Evolutionary conservation across 257 asterid species (phyloP).

Genomic region (Osmanthus fragrans): DNA sequence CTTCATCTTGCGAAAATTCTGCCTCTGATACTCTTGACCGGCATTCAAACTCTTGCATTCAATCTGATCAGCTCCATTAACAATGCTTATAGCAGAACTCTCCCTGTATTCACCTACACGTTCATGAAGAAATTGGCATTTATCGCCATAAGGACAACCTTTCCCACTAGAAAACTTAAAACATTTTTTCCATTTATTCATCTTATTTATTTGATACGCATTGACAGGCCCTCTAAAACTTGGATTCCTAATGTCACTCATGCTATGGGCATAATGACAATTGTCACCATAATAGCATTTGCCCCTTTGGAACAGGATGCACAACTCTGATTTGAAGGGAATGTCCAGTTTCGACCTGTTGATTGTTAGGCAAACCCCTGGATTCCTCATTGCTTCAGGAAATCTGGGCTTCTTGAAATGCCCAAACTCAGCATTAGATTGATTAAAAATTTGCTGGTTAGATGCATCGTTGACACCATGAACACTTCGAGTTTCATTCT

Average conservation of each 20-base stretch:
- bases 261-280: slow-evolving; percentile 41
- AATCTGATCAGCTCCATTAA: slow-evolving; percentile 12
- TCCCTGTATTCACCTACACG: slow-evolving; percentile 8
- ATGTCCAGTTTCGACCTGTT: slow-evolving; percentile 19
- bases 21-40: slow-evolving; percentile 3
- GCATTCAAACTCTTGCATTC: slow-evolving; percentile 10
- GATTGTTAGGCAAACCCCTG: slow-evolving; percentile 23
- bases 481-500: slow-evolving; percentile 7
- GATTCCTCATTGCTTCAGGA: slow-evolving; percentile 14
- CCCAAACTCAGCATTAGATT: not conserved
- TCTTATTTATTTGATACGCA: slow-evolving; percentile 18
- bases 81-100: slow-evolving; percentile 21
- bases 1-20: slow-evolving; percentile 31
- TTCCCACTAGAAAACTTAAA: slow-evolving; percentile 12
- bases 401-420: slow-evolving; percentile 25
- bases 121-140: slow-evolving; percentile 32
- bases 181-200: slow-evolving; percentile 24
- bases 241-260: slow-evolving; percentile 22
- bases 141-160: slow-evolving; percentile 47
- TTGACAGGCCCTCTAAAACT: not conserved
- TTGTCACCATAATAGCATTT: slow-evolving; percentile 38
- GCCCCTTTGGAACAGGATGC: slow-evolving; percentile 43
- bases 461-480: slow-evolving; percentile 8
- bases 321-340: slow-evolving; percentile 27
- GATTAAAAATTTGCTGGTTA: not conserved